phyloP scores from a whole-genome alignment of 148 eudicot species.

The Suaeda aralocaspica region DNA sequence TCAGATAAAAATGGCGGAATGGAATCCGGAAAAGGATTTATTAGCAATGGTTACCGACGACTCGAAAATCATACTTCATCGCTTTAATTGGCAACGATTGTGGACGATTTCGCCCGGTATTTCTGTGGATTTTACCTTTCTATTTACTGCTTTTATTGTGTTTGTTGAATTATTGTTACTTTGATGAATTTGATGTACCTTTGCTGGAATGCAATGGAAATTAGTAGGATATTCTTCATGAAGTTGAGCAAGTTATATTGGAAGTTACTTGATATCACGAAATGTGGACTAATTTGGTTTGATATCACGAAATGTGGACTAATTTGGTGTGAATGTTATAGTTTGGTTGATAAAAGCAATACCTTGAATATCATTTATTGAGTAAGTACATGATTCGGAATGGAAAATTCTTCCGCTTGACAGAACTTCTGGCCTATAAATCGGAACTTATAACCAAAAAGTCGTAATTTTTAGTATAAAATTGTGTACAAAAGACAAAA shows the following conservation, averaged over 20 bases:
- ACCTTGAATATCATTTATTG: background rate
- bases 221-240: background rate
- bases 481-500: too few relatives aligned
- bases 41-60: slow-evolving; percentile 99
- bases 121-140: background rate
- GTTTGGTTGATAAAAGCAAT: background rate
- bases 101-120: slow-evolving; percentile 88
- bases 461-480: too few relatives aligned
- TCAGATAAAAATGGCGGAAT: slow-evolving; percentile 82
- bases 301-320: background rate
- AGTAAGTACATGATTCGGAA: background rate
- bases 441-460: too few relatives aligned
- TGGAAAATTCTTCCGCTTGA: too few relatives aligned
- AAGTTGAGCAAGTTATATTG: background rate
- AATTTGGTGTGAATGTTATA: background rate
- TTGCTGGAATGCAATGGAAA: background rate
- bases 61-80: slow-evolving; percentile 79
- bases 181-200: background rate
- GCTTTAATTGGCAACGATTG: slow-evolving; percentile 97
- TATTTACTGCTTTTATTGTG: background rate
- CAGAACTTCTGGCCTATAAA: too few relatives aligned
- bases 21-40: slow-evolving; percentile 98
- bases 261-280: background rate
- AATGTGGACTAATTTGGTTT: background rate
- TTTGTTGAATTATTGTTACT: background rate